Conservation (phyloP, 2,329 filamentous ascomycete genomes). For the Aspergillus ibericus region DNA sequence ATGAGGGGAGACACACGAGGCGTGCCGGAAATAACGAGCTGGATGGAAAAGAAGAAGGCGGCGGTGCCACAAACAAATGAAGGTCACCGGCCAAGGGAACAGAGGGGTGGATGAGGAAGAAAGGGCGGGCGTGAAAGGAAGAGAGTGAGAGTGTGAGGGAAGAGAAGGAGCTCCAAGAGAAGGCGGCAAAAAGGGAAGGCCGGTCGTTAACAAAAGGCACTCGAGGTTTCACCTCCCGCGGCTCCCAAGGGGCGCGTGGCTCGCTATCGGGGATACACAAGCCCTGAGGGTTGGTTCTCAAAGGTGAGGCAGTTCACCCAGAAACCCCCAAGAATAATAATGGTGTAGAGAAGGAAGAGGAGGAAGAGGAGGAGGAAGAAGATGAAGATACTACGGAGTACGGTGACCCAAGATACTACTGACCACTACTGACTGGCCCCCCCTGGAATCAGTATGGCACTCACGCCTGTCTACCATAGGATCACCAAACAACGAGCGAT, state of each 20-base stretch:
- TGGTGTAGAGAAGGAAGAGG: no score
- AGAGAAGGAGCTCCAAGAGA: constrained; percentile 15
- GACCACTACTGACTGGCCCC: background rate
- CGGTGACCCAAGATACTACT: no score
- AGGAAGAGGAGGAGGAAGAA: no score
- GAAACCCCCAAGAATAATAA: no score
- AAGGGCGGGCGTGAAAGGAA: constrained; percentile 3
- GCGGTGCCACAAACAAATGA: background rate
- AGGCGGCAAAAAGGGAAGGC: constrained; percentile 6
- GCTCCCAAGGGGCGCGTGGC: background rate
- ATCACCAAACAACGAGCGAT: background rate
- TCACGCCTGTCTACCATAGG: background rate
- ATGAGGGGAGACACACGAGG: background rate
- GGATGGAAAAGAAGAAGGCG: background rate
- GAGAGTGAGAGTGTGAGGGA: constrained; percentile 12
- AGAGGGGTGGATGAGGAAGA: constrained; percentile 3
- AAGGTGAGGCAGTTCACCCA: no score
- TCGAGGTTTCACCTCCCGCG: constrained; percentile 4
- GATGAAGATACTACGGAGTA: no score
- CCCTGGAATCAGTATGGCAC: background rate
- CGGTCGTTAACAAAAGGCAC: constrained; percentile 1
- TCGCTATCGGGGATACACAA: background rate
- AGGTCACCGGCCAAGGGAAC: background rate
- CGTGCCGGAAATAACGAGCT: background rate
- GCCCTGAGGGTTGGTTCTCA: no score